phyloP scores from a whole-genome alignment of 139 green algal species.

The Chlorella sp. region DNA sequence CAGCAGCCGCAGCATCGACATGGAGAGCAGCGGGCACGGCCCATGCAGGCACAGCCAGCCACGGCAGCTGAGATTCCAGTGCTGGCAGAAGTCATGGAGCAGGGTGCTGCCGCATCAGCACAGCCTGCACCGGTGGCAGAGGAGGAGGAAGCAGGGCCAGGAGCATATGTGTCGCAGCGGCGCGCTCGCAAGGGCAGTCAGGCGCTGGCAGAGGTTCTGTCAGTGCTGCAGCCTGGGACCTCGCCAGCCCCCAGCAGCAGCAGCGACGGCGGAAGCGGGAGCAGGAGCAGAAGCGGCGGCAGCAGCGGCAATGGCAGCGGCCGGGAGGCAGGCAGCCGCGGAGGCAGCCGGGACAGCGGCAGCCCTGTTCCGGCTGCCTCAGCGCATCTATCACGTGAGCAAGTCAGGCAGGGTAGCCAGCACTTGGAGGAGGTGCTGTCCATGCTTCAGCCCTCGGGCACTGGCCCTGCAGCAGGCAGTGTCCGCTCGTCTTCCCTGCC shows the following conservation, averaged over 20 bases:
- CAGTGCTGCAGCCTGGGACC: not conserved
- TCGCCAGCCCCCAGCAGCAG: not conserved
- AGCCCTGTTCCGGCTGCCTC: not conserved
- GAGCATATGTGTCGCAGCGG: not conserved
- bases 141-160: not conserved
- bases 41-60: not conserved
- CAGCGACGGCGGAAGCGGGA: not conserved
- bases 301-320: not conserved
- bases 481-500: not conserved
- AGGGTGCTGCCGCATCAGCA: not conserved
- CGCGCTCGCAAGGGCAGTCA: constrained; percentile 15
- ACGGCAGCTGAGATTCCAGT: not conserved
- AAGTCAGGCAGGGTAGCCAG: constrained; percentile 23
- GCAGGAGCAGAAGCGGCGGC: not conserved
- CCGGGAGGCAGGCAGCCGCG: not conserved
- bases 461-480: not conserved
- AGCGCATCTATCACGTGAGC: not conserved
- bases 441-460: not conserved
- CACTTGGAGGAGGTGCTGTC: not conserved
- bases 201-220: not conserved
- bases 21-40: not conserved
- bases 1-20: not conserved
- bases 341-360: not conserved
- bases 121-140: not conserved
- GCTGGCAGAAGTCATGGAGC: not conserved